A percentile compares a stretch with the other conserved stretches of the same genome.
These are phyloP conservation scores for Anethum foeniculum DNA, from an alignment of 140 eudicot species.

Conservation along the genomic window DNA sequence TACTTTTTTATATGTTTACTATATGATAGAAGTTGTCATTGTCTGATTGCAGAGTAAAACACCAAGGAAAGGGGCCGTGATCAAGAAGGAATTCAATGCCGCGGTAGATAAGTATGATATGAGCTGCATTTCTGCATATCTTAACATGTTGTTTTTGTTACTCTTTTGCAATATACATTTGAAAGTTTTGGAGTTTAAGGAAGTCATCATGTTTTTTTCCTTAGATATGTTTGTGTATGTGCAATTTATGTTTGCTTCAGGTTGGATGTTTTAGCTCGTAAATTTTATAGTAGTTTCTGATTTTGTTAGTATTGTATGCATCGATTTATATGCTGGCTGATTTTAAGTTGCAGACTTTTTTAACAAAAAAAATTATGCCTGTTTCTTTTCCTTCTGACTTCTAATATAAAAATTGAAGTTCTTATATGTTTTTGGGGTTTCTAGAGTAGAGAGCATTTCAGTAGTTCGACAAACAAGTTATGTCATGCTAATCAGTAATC, in stretches of 20 bases:
- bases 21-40: conserved; percentile 6
- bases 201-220: neutral
- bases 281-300: neutral
- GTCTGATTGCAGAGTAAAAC: conserved; percentile 49
- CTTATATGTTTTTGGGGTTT: neutral
- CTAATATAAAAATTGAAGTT: neutral
- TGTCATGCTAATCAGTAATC: neutral
- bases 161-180: neutral
- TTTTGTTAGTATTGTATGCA: neutral
- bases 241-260: neutral
- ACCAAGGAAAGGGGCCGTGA: conserved; percentile 84
- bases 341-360: neutral
- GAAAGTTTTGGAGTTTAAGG: neutral
- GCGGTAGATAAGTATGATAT: conserved; percentile 67
- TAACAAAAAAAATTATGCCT: neutral
- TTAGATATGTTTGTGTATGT: neutral
- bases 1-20: neutral
- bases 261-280: neutral
- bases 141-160: neutral
- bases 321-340: neutral
- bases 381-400: neutral
- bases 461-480: neutral
- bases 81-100: conserved; percentile 67
- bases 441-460: neutral
- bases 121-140: neutral